These are phyloP conservation scores for Cercospora janseana DNA, from an alignment of 2,329 filamentous ascomycete species.

Conservation along the genomic window DNA sequence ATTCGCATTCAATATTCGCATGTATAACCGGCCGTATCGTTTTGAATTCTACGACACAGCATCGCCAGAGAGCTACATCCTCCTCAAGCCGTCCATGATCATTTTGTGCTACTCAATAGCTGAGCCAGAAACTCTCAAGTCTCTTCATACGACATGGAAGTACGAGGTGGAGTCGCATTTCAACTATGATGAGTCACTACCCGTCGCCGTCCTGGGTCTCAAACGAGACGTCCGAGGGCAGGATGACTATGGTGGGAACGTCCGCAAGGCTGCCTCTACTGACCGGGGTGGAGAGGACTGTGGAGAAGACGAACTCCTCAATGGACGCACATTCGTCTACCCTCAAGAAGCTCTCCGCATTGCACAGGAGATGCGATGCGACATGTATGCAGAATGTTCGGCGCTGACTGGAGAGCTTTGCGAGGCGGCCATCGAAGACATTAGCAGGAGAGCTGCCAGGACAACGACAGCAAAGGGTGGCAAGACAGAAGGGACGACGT, in stretches of 20 bases:
- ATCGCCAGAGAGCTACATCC: conserved; percentile 57
- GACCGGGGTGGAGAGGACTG: conserved; percentile 28
- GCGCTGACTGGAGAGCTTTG: conserved; percentile 58
- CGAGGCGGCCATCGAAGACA: conserved; percentile 59
- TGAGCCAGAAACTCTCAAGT: conserved; percentile 50
- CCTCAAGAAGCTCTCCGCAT: conserved; percentile 50
- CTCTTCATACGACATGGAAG: conserved; percentile 48
- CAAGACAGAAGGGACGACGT: conserved; percentile 26
- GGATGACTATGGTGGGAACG: conserved; percentile 38
- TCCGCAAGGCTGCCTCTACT: conserved; percentile 22
- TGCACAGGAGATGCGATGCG: conserved; percentile 60
- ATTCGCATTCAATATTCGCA: conserved; percentile 57
- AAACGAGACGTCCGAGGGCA: conserved; percentile 57
- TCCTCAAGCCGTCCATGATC: conserved; percentile 54
- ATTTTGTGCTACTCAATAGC: conserved; percentile 60
- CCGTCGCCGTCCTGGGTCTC: conserved; percentile 59
- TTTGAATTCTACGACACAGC: conserved; percentile 58
- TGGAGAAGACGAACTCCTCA: conserved; percentile 35
- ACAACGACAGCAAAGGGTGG: conserved; percentile 56
- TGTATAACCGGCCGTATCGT: conserved; percentile 56
- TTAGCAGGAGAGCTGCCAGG: conserved; percentile 57
- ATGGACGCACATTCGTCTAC: conserved; percentile 48
- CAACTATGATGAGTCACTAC: conserved; percentile 52
- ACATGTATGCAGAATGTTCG: conserved; percentile 63
- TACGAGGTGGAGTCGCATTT: conserved; percentile 51